phyloP scores from a whole-genome alignment of 192 early-diverging fungal genomes.

The Rhizoclosmatium sp. region DNA sequence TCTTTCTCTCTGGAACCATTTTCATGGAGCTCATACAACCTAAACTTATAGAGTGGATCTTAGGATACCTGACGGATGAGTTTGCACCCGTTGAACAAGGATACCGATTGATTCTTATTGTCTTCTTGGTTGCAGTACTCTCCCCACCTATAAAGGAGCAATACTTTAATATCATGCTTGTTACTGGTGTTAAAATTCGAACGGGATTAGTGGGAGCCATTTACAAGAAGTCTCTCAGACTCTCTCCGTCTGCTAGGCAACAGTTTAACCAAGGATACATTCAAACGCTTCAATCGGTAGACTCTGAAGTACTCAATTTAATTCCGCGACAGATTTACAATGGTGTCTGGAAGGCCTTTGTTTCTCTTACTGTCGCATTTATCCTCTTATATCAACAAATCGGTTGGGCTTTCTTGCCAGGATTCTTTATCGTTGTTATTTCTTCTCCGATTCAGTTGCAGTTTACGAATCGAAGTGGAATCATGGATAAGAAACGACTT shows the following conservation, averaged over 20 bases:
- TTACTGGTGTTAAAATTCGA: slow-evolving; percentile 14
- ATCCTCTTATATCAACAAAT: slow-evolving; percentile 26
- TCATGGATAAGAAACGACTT: slow-evolving; percentile 12
- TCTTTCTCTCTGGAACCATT: slow-evolving; percentile 2
- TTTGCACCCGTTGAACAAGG: slow-evolving; percentile 1
- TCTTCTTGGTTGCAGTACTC: slow-evolving; percentile 29
- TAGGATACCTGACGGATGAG: slow-evolving; percentile 19
- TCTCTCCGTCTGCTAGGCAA: slow-evolving; percentile 39
- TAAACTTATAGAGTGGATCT: slow-evolving; percentile 21
- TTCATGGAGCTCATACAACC: slow-evolving; percentile 27
- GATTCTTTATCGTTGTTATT: slow-evolving; percentile 28
- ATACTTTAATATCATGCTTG: slow-evolving; percentile 33
- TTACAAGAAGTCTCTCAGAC: slow-evolving; percentile 39
- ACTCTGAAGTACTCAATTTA: slow-evolving; percentile 7
- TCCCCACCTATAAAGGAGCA: slow-evolving; percentile 33
- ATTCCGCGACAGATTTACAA: slow-evolving; percentile 26
- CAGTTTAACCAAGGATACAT: slow-evolving; percentile 35
- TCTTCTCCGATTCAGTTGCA: slow-evolving; percentile 18
- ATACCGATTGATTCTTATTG: not conserved
- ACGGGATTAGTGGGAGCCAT: slow-evolving; percentile 42
- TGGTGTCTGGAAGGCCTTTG: slow-evolving; percentile 14
- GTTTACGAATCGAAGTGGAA: slow-evolving; percentile 22
- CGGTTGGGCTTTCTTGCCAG: slow-evolving; percentile 31
- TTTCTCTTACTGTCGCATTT: slow-evolving; percentile 21
- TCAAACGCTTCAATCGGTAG: slow-evolving; percentile 32